Percentiles rank a stretch among this genome's conserved stretches.
Conservation (phyloP, 2,329 filamentous ascomycete genomes). For the Herpotrichia juniperi region DNA sequence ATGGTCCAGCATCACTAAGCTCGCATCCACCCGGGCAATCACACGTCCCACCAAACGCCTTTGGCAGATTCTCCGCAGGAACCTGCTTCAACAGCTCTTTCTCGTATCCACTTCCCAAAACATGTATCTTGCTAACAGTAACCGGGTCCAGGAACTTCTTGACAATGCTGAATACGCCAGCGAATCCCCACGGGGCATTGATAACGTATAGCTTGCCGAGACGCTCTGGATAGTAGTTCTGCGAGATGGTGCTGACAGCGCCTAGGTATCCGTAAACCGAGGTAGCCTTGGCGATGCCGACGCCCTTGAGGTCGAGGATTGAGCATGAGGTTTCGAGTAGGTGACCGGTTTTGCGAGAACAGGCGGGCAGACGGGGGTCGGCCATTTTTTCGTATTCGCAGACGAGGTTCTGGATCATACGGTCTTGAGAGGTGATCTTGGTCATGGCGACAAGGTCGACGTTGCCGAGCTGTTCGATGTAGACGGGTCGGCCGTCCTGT, state of each 20-base stretch:
- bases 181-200: conserved; percentile 97
- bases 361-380: conserved; percentile 91
- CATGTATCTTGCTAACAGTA: conserved; percentile 94
- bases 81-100: conserved; percentile 84
- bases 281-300: conserved; percentile 79
- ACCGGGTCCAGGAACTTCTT: conserved; percentile 97
- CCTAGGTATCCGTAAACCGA: conserved; percentile 89
- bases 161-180: conserved; percentile 80
- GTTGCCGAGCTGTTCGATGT: conserved; percentile 94
- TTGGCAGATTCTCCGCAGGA: conserved; percentile 86
- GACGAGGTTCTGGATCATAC: conserved; percentile 95
- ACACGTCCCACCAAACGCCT: conserved; percentile 83
- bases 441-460: conserved; percentile 90
- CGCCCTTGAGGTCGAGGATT: conserved; percentile 97
- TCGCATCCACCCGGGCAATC: conserved; percentile 81
- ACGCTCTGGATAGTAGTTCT: conserved; percentile 99
- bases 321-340: conserved; percentile 98
- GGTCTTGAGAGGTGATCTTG: conserved; percentile 89
- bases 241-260: conserved; percentile 84
- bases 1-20: conserved; percentile 89
- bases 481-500: conserved; percentile 93
- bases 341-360: conserved; percentile 86
- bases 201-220: conserved; percentile 96
- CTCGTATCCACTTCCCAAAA: conserved; percentile 82
- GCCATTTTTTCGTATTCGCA: conserved; percentile 97